phyloP scores from a whole-genome alignment of 2,329 filamentous ascomycete genomes.

The Microsporum ferrugineum region DNA sequence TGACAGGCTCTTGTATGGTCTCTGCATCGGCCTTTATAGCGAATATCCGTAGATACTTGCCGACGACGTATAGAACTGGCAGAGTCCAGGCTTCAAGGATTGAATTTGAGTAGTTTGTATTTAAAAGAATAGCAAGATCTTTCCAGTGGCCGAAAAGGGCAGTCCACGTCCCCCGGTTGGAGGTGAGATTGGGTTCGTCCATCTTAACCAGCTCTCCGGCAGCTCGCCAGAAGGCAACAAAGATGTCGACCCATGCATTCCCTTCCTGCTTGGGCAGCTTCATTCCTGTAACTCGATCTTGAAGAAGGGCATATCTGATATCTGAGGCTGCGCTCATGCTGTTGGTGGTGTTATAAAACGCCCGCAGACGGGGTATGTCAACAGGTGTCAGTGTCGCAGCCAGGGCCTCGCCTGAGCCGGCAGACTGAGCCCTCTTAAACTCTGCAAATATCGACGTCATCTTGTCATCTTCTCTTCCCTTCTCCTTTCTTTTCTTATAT shows the following conservation, averaged over 20 bases:
- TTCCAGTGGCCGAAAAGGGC: conserved; percentile 83
- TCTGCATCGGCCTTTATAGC: conserved; percentile 83
- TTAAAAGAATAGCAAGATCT: conserved; percentile 63
- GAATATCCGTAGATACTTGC: conserved; percentile 75
- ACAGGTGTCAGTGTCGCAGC: conserved; percentile 65
- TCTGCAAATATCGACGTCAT: conserved; percentile 67
- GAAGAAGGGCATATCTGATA: conserved; percentile 58
- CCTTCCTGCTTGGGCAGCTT: conserved; percentile 56
- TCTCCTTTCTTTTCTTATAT: not conserved
- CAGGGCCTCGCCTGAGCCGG: conserved; percentile 58
- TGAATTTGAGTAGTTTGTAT: conserved; percentile 66
- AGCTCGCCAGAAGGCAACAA: conserved; percentile 72
- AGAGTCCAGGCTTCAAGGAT: conserved; percentile 84
- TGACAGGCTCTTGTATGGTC: conserved; percentile 36
- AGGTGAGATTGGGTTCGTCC: conserved; percentile 39
- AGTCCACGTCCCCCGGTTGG: conserved; percentile 48
- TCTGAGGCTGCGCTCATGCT: conserved; percentile 54
- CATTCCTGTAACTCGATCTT: conserved; percentile 44
- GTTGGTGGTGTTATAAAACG: conserved; percentile 62
- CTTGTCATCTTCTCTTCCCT: not conserved
- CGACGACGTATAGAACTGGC: conserved; percentile 75
- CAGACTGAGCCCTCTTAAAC: conserved; percentile 57
- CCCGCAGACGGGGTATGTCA: conserved; percentile 54
- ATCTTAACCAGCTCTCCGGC: conserved; percentile 59
- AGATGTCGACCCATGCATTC: conserved; percentile 78